Percentiles rank a stretch among this genome's conserved stretches.
Evolutionary conservation across 495 filamentous ascomycete genomes (phyloP).

Genomic region (Penicillium fimorum): DNA sequence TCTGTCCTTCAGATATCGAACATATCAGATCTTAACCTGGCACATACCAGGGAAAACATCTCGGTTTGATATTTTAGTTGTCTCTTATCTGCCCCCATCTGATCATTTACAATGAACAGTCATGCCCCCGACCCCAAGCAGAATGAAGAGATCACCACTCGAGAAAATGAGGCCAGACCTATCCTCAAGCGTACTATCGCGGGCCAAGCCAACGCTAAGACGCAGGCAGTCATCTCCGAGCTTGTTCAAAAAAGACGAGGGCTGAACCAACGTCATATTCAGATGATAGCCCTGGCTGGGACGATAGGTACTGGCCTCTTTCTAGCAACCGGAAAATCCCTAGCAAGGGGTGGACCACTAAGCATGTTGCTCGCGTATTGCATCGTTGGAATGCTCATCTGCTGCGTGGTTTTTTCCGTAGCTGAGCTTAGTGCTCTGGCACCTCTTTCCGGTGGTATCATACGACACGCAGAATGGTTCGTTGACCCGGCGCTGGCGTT

Average conservation of each 20-base stretch:
- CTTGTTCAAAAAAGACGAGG: constrained; percentile 13
- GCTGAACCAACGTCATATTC: constrained; percentile 31
- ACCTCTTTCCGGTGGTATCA: constrained; percentile 29
- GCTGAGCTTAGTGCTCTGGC: constrained; percentile 30
- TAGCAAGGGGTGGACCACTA: constrained; percentile 59
- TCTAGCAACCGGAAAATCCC: constrained; percentile 50
- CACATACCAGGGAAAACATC: background rate
- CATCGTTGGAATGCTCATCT: constrained; percentile 25
- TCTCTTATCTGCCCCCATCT: background rate
- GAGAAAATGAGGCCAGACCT: background rate
- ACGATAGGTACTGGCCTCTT: constrained; percentile 36
- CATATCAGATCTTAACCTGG: background rate
- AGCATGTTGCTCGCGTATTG: constrained; percentile 36
- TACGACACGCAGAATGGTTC: constrained; percentile 29
- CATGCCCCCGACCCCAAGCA: background rate
- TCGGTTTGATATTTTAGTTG: background rate
- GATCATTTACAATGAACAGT: background rate
- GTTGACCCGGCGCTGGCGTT: constrained; percentile 34
- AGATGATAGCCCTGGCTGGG: constrained; percentile 48
- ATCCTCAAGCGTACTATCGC: background rate
- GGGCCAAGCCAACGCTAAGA: background rate
- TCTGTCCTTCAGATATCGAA: background rate
- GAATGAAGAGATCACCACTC: background rate
- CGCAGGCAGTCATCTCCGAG: constrained; percentile 7
- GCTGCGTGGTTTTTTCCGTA: constrained; percentile 22